These are phyloP conservation scores for Pseudogymnoascus verrucosus DNA, from an alignment of 2,329 filamentous ascomycete genomes.

Conservation along the genomic window DNA sequence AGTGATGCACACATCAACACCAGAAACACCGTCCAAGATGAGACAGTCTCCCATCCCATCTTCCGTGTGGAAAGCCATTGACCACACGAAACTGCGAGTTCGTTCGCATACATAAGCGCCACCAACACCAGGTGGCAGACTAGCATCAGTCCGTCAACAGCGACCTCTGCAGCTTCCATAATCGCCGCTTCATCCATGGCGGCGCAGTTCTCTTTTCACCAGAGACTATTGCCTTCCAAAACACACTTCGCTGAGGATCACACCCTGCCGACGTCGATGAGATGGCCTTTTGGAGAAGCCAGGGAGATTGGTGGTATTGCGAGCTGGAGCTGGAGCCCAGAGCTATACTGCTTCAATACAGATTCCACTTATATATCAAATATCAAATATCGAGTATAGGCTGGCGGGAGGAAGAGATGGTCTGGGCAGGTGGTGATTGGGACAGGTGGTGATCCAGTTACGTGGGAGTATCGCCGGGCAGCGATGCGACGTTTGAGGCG, in stretches of 20 bases:
- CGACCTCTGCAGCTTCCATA: constrained; percentile 5
- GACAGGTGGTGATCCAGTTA: not conserved
- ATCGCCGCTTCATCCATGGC: constrained; percentile 2
- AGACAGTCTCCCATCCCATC: not conserved
- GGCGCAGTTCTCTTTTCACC: not conserved
- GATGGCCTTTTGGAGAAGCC: not conserved
- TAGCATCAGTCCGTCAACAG: not conserved
- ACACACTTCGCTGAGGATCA: not conserved
- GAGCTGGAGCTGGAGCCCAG: not conserved
- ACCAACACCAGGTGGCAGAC: constrained; percentile 6
- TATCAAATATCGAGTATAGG: not conserved
- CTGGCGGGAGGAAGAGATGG: not conserved
- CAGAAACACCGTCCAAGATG: not conserved
- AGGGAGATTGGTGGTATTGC: not conserved
- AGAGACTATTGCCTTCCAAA: not conserved
- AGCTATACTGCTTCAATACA: not conserved
- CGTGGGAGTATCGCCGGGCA: not conserved
- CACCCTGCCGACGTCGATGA: not conserved
- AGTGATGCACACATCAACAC: constrained; percentile 2
- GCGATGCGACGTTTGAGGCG: not conserved
- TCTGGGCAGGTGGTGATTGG: not conserved
- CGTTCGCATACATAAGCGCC: constrained; percentile 3
- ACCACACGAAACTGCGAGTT: constrained; percentile 1
- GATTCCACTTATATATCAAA: not conserved
- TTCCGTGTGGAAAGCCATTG: constrained; percentile 4